phyloP scores from a whole-genome alignment of 345 rosid genomes.

The Laguncularia racemosa region DNA sequence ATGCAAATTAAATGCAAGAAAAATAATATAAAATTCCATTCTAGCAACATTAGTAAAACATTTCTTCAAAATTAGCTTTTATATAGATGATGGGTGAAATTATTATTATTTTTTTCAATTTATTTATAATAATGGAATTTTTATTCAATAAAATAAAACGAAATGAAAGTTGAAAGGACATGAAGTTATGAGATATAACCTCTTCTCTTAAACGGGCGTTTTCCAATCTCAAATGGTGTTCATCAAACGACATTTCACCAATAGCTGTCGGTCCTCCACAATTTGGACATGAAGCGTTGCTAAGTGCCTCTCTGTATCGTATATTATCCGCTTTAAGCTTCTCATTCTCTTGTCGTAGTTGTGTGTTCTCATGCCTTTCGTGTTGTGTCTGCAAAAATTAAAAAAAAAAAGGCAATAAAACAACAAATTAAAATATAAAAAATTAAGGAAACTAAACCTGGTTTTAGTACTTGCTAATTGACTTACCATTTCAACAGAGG shows the following conservation, averaged over 20 bases:
- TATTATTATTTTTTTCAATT: too few species aligned
- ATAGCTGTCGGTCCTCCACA: constrained; percentile 94
- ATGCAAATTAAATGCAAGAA: too few species aligned
- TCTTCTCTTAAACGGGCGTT: constrained; percentile 86
- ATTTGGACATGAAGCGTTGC: constrained; percentile 87
- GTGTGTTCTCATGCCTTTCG: constrained; percentile 78
- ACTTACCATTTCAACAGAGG: too few species aligned
- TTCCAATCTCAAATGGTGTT: constrained; percentile 87
- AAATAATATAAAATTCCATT: too few species aligned
- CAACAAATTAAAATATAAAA: neutral
- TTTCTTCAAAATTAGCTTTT: too few species aligned
- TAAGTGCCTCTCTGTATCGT: constrained; percentile 80
- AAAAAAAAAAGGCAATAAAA: neutral
- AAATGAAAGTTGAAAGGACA: neutral
- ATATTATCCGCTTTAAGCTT: constrained; percentile 85
- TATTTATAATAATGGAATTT: neutral
- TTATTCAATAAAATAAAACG: neutral
- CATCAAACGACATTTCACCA: constrained; percentile 94
- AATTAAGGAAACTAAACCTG: too few species aligned
- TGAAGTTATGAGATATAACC: constrained; percentile 26
- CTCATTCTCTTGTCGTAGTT: constrained; percentile 77
- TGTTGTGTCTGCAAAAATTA: constrained; percentile 55
- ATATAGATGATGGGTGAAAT: too few species aligned
- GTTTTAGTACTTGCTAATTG: too few species aligned
- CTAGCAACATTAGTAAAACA: too few species aligned